Conservation (phyloP, 345 rosid species). For the Citrus mangshanensis region DNA sequence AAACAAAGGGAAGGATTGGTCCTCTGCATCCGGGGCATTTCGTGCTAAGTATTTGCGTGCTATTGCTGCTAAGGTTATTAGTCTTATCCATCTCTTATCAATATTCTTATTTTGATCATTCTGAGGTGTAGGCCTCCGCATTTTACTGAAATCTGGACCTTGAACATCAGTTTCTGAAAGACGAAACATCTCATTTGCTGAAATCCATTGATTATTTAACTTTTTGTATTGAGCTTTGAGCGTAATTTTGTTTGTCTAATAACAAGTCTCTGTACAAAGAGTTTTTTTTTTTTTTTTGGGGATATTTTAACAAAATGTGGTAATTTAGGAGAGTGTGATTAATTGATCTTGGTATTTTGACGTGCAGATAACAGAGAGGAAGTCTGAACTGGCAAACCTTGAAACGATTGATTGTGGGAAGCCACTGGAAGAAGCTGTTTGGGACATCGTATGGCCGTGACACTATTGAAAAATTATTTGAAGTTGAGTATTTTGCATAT, state of each 20-base stretch:
- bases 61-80: slow-evolving; percentile 84
- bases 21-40: slow-evolving; percentile 67
- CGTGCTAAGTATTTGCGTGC: slow-evolving; percentile 95
- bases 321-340: background rate
- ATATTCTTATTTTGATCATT: no score
- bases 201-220: background rate
- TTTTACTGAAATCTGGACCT: no score
- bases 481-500: background rate
- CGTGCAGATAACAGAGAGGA: slow-evolving; percentile 76
- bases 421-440: slow-evolving; percentile 86
- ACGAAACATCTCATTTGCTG: no score
- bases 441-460: slow-evolving; percentile 71
- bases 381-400: slow-evolving; percentile 69
- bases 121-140: no score
- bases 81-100: background rate
- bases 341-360: slow-evolving; percentile 6
- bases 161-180: no score
- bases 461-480: background rate
- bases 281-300: no score
- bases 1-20: slow-evolving; percentile 83
- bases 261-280: background rate
- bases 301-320: background rate
- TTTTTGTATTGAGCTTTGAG: background rate
- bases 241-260: no score
- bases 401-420: slow-evolving; percentile 92